Evolutionary conservation across 352 stramenopile species (phyloP).

Genomic region (Globisporangium abappressorium): DNA sequence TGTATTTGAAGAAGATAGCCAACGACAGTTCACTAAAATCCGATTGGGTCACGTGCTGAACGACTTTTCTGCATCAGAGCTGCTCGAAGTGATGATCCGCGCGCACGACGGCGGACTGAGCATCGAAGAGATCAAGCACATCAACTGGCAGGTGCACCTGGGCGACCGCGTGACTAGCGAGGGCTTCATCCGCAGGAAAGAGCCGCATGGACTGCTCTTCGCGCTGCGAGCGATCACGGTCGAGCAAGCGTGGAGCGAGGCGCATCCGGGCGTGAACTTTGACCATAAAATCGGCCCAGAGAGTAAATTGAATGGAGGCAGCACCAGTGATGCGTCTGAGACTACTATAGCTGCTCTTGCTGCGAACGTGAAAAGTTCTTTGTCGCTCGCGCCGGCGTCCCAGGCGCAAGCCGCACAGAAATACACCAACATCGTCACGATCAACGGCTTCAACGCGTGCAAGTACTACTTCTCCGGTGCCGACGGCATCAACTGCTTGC

Average conservation of each 20-base stretch:
- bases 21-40: neutral
- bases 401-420: slow-evolving; percentile 46
- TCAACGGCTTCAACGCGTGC: slow-evolving; percentile 78
- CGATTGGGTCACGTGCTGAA: too few relatives aligned
- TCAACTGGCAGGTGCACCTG: slow-evolving; percentile 82
- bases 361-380: slow-evolving; percentile 35
- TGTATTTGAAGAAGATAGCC: neutral
- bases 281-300: slow-evolving; percentile 34
- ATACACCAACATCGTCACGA: slow-evolving; percentile 83
- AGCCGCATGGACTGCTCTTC: slow-evolving; percentile 49
- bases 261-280: slow-evolving; percentile 49
- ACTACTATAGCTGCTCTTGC: neutral
- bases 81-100: slow-evolving; percentile 85
- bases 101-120: slow-evolving; percentile 51
- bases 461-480: slow-evolving; percentile 86
- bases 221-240: slow-evolving; percentile 43
- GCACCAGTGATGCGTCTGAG: neutral
- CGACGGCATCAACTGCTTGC: slow-evolving; percentile 52
- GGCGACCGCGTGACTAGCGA: slow-evolving; percentile 52
- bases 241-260: slow-evolving; percentile 55
- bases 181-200: slow-evolving; percentile 46
- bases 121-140: slow-evolving; percentile 56
- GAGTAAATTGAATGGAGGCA: neutral
- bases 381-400: slow-evolving; percentile 44
- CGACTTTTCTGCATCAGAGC: slow-evolving; percentile 26